Evolutionary conservation across 2,329 filamentous ascomycete species (phyloP), one percentile per base, ranked within the genome.

Genomic region (Thelonectria rubi): DNA sequence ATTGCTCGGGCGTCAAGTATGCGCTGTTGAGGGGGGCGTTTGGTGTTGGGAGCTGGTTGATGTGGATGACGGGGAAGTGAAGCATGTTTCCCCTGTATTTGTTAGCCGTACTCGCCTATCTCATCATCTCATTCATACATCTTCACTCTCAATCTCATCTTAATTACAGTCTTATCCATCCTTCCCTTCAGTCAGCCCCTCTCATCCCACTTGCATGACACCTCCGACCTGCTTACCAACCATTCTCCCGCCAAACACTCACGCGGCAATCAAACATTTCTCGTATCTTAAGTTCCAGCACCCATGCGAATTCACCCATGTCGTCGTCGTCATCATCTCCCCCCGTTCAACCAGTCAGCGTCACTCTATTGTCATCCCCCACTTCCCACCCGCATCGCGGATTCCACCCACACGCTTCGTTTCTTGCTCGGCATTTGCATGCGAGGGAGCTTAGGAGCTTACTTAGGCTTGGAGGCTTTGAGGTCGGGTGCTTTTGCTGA

Each of bases 311-410:
- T 46, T 51, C 47, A 24, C 40, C 20, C 57, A 67, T 69, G 68
- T 66, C 68, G 68, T 70, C 68, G 68, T 66, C 68, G 68, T 70
- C 68, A 70, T 70, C 55, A 57, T 60, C 47, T 32, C 39, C 14
- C 17, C 56, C 12, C 9, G 26, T 24, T 46, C 45, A 32, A 60
- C 68, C 68, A 70, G 62, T 70, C 20, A 70, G n/a, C 58, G 62
- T 57, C 3, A 18, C 55, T 20, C 47, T 18, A 67, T 70, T 70
- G 68, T 70, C 68, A 70, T 70, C 68, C 66, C 64, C 68, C 68
- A 70, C 67, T 65, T 64, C 67, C 68, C 62, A 50, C 17, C 39
- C 55, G 48, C 62, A 67, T 69, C 37, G 15, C 48, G 60, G 52
- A 65, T 69, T 57, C 50, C 58, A 59, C 57, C 56, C 58, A 47